Percentiles rank a stretch among this genome's conserved stretches.
These are phyloP conservation scores for Aureobasidium sp. DNA, from an alignment of 2,329 filamentous ascomycete genomes.

Conservation along the genomic window DNA sequence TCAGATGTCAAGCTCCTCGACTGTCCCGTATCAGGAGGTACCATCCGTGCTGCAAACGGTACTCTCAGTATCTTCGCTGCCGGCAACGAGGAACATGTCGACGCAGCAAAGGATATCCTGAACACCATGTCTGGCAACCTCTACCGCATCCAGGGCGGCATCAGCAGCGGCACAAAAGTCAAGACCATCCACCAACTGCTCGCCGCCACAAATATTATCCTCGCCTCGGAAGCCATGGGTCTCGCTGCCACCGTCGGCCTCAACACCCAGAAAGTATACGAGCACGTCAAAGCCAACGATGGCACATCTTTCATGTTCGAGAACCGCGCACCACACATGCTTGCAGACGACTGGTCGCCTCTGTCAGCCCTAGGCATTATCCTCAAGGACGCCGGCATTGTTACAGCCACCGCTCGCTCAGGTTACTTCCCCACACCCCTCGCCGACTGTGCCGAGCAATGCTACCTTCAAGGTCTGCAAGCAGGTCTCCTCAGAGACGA, in stretches of 20 bases:
- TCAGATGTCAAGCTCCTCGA: slow-evolving; percentile 61
- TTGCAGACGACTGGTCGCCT: slow-evolving; percentile 43
- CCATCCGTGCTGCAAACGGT: slow-evolving; percentile 58
- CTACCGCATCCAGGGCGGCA: slow-evolving; percentile 43
- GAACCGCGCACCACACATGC: slow-evolving; percentile 45
- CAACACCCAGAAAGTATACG: slow-evolving; percentile 41
- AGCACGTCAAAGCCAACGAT: slow-evolving; percentile 36
- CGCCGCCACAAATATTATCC: slow-evolving; percentile 49
- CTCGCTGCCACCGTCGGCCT: slow-evolving; percentile 46
- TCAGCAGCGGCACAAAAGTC: slow-evolving; percentile 47
- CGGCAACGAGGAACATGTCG: slow-evolving; percentile 44
- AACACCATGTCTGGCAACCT: slow-evolving; percentile 60
- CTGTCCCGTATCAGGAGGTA: slow-evolving; percentile 64
- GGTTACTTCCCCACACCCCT: slow-evolving; percentile 53
- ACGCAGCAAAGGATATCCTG: slow-evolving; percentile 50
- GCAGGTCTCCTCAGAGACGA: slow-evolving; percentile 49
- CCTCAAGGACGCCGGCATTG: slow-evolving; percentile 49
- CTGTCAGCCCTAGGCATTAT: slow-evolving; percentile 39
- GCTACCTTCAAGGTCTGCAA: slow-evolving; percentile 52
- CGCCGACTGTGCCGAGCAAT: slow-evolving; percentile 55
- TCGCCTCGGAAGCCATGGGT: slow-evolving; percentile 48
- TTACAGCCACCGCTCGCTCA: slow-evolving; percentile 55
- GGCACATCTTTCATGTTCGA: slow-evolving; percentile 48
- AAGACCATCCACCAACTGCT: slow-evolving; percentile 53
- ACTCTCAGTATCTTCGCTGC: slow-evolving; percentile 70